A percentile compares a stretch with the other conserved stretches of the same genome.
These are phyloP conservation scores for Rubroshorea leprosula DNA, from an alignment of 345 rosid genomes.

Conservation along the genomic window DNA sequence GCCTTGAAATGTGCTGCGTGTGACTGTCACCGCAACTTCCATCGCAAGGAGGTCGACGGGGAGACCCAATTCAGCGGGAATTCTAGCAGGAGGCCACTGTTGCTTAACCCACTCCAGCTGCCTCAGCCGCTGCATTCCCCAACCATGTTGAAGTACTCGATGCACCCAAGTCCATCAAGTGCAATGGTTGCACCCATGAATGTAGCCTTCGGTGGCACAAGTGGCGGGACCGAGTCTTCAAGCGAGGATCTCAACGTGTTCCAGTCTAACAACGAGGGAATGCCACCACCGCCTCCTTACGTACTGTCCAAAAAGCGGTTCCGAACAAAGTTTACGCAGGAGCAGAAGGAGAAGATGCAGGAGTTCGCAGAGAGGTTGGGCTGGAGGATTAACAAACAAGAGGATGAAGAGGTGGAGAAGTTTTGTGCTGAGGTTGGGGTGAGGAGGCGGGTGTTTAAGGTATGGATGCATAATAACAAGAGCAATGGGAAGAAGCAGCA, in stretches of 20 bases:
- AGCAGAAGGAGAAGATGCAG: constrained; percentile 75
- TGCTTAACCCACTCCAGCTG: constrained; percentile 49
- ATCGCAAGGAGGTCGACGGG: constrained; percentile 66
- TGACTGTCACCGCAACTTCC: constrained; percentile 92
- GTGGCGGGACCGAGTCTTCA: constrained; percentile 56
- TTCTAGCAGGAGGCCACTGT: constrained; percentile 20
- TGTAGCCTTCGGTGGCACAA: constrained; percentile 54
- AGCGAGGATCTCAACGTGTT: constrained; percentile 64
- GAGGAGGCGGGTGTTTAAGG: constrained; percentile 68
- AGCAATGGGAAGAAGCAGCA: constrained; percentile 48
- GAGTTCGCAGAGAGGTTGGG: constrained; percentile 74
- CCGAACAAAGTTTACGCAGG: constrained; percentile 58
- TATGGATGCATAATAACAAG: constrained; percentile 93
- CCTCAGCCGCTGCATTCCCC: constrained; percentile 50
- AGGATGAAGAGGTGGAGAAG: constrained; percentile 53
- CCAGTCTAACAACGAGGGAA: constrained; percentile 40
- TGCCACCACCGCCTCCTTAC: constrained; percentile 36
- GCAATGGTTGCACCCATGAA: constrained; percentile 63
- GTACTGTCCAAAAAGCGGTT: constrained; percentile 57
- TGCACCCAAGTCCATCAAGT: constrained; percentile 41
- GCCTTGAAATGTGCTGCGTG: constrained; percentile 94
- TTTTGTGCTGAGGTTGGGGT: constrained; percentile 65
- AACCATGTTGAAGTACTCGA: constrained; percentile 24
- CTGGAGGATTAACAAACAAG: constrained; percentile 69
- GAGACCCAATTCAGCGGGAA: constrained; percentile 31